Evolutionary conservation across 1,284 basidiomycete genomes (phyloP).

Genomic region (Cryptococcus hybrid): DNA sequence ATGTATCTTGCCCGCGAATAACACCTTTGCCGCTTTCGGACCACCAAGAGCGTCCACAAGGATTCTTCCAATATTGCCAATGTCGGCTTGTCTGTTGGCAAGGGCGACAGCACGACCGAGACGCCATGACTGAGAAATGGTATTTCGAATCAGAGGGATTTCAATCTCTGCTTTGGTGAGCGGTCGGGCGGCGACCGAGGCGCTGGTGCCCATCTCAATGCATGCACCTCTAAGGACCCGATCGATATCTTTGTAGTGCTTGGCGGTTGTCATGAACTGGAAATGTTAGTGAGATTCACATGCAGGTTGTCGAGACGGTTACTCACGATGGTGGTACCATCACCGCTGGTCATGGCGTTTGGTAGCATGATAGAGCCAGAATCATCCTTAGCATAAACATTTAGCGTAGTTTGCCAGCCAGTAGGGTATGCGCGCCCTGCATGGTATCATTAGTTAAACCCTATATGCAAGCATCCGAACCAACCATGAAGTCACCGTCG

Average conservation of each 20-base stretch:
- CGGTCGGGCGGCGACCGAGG: constrained; percentile 22
- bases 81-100: constrained; percentile 50
- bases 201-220: constrained; percentile 38
- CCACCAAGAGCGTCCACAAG: constrained; percentile 57
- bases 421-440: constrained; percentile 26
- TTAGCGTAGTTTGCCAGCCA: constrained; percentile 31
- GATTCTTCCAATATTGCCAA: constrained; percentile 28
- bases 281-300: constrained; percentile 1
- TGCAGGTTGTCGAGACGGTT: background rate
- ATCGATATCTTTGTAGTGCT: constrained; percentile 26
- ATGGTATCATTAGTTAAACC: background rate
- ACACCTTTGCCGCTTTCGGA: constrained; percentile 55
- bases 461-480: background rate
- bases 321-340: constrained; percentile 23
- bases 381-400: constrained; percentile 27
- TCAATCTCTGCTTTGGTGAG: constrained; percentile 14
- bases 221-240: constrained; percentile 24
- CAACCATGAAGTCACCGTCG: constrained; percentile 52
- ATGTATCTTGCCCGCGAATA: constrained; percentile 59
- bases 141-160: constrained; percentile 47
- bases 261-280: constrained; percentile 24
- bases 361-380: constrained; percentile 24
- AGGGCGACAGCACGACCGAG: constrained; percentile 55
- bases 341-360: constrained; percentile 23
- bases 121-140: constrained; percentile 59